Evolutionary conservation across 192 early-diverging fungal species (phyloP), one percentile per base, ranked within the genome.

Genomic region (Coemansia sp.): DNA sequence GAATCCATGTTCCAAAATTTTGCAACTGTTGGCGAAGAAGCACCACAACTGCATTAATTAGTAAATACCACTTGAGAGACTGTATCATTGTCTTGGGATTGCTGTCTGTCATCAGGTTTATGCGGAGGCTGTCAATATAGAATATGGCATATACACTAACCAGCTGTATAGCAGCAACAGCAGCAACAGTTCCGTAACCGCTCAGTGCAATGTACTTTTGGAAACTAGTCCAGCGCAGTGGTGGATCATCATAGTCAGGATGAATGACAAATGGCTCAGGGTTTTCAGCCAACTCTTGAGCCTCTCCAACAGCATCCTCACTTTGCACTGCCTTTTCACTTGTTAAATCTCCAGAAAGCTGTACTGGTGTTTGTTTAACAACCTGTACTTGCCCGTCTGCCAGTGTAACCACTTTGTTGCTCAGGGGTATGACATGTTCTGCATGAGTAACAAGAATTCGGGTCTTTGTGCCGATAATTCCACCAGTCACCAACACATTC

Each of bases 91-190:
- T 66, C 1, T 56, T 60, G 0, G 73, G 63, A 24, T 75, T 63
- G 54, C 23, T 66, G 43, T 76, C 67, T 4, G 48, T 48, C 67
- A 76, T 76, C 11, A 70, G 53, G 12, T 47, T 17, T 5, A 69
- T 63, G 1, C 73, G 63, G 47, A 69, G 59, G 5, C 50, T 45
- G 45, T 65, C 67, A 24, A 51, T 51, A n/a, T 67, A 62, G 37
- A 70, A 60, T 21, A 67, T 10, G 7, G 65, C 50, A 17, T 63
- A 70, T 0, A 53, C 51, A 12, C 60, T 66, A n/a, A 32, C 43
- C 12, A 63, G n/a, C 43, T 76, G 55, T 12, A 66, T 15, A 4
- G n/a, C 38, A 10, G 54, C 22, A 0, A 70, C 60, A 2, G 45
- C 5, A 6, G 64, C 41, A 5, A 76, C 43, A 10, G 41, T 47